A percentile compares a stretch with the other conserved stretches of the same genome.
Evolutionary conservation across 225 moss, liverwort and hornwort genomes (phyloP).

Genomic region (Pseudoscleropodium purum): DNA sequence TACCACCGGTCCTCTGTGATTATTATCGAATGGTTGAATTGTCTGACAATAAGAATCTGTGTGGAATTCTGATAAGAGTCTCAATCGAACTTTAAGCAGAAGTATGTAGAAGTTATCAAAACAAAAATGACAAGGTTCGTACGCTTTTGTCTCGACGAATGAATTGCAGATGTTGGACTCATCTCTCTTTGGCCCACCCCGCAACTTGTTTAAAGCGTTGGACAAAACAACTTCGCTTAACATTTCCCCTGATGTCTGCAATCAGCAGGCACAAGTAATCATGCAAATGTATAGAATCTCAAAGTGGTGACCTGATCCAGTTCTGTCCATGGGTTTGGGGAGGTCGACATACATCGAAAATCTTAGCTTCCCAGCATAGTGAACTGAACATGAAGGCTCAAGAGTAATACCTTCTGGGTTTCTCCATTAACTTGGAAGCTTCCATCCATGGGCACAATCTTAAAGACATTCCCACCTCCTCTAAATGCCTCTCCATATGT

Average conservation of each 20-base stretch:
- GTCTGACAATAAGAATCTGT: not conserved
- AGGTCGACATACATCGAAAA: not conserved
- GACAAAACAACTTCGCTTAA: constrained; percentile 86
- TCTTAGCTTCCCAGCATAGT: not conserved
- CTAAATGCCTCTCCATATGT: constrained; percentile 97
- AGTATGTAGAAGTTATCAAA: not conserved
- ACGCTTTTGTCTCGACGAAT: constrained; percentile 91
- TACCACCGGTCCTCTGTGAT: not conserved
- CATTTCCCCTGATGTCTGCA: constrained; percentile 89
- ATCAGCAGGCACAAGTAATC: not conserved
- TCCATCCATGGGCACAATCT: constrained; percentile 98
- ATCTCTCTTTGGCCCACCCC: constrained; percentile 41
- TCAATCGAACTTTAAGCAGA: not conserved
- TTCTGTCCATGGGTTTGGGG: not conserved
- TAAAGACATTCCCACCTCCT: constrained; percentile 77
- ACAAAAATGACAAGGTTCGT: constrained; percentile 1
- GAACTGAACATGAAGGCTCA: not conserved
- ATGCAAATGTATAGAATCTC: not conserved
- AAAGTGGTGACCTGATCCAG: not conserved
- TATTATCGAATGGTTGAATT: not conserved
- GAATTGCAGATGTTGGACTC: constrained; percentile 59
- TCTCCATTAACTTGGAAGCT: constrained; percentile 86
- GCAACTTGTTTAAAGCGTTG: constrained; percentile 68
- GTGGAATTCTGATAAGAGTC: not conserved
- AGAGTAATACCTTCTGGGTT: constrained; percentile 61